phyloP scores from a whole-genome alignment of 2,329 filamentous ascomycete species.

The Coniochaeta sp. region DNA sequence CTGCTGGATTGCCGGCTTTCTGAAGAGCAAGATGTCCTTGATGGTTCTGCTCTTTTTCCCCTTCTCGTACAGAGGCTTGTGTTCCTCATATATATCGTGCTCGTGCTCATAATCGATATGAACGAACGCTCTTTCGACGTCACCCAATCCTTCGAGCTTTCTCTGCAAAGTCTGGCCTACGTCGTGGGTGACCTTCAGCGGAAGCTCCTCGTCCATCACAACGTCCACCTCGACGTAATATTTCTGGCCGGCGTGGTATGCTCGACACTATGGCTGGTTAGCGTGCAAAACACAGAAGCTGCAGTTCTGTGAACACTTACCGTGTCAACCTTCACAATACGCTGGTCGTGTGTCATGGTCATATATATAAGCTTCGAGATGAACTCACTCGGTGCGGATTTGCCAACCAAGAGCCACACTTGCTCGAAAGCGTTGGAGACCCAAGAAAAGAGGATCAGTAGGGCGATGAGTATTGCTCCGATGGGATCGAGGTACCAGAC shows the following conservation, averaged over 20 bases:
- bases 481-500: slow-evolving; percentile 56
- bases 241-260: slow-evolving; percentile 53
- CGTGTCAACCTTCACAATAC: slow-evolving; percentile 51
- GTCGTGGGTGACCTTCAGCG: slow-evolving; percentile 50
- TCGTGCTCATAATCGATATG: slow-evolving; percentile 36
- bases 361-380: slow-evolving; percentile 49
- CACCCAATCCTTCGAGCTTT: slow-evolving; percentile 44
- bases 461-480: slow-evolving; percentile 51
- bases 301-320: slow-evolving; percentile 15
- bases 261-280: slow-evolving; percentile 33
- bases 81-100: slow-evolving; percentile 31
- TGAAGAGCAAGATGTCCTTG: slow-evolving; percentile 25
- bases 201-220: slow-evolving; percentile 47
- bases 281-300: neutral
- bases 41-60: slow-evolving; percentile 20
- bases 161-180: slow-evolving; percentile 52
- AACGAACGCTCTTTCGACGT: slow-evolving; percentile 37
- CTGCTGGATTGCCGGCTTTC: slow-evolving; percentile 15
- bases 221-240: slow-evolving; percentile 58
- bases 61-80: slow-evolving; percentile 32
- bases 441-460: slow-evolving; percentile 56
- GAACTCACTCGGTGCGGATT: slow-evolving; percentile 49
- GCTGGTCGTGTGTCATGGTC: slow-evolving; percentile 43
- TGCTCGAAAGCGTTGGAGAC: slow-evolving; percentile 53
- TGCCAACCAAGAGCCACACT: slow-evolving; percentile 53